These are phyloP conservation scores for Candida sithepensis DNA, from an alignment of 805 yeast genomes.

Conservation along the genomic window DNA sequence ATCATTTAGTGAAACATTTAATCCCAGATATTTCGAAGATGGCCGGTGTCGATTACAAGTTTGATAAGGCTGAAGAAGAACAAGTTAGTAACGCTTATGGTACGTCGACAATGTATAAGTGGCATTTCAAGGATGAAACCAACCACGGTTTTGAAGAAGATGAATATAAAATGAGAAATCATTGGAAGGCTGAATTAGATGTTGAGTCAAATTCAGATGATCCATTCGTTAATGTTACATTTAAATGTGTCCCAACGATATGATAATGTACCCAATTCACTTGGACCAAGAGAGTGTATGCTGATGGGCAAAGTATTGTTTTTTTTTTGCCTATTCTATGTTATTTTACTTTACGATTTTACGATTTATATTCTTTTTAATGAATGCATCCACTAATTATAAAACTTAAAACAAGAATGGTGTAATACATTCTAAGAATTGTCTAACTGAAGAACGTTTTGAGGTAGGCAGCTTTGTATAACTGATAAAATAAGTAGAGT, in stretches of 20 bases:
- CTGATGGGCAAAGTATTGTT: too few relatives aligned
- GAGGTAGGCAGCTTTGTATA: background rate
- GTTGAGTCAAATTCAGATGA: slow-evolving; percentile 64
- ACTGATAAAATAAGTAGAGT: too few relatives aligned
- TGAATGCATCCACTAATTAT: background rate
- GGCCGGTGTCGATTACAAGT: slow-evolving; percentile 46
- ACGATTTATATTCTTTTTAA: background rate
- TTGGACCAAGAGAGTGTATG: too few relatives aligned
- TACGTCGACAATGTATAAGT: slow-evolving; percentile 44
- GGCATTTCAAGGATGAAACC: slow-evolving; percentile 60
- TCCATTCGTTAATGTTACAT: slow-evolving; percentile 66
- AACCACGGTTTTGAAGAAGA: slow-evolving; percentile 51
- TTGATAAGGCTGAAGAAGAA: slow-evolving; percentile 45
- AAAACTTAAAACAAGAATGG: too few relatives aligned
- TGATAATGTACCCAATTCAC: background rate
- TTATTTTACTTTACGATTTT: background rate
- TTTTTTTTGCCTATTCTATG: background rate
- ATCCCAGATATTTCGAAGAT: slow-evolving; percentile 60
- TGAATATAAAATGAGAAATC: slow-evolving; percentile 46
- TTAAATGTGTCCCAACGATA: slow-evolving; percentile 30
- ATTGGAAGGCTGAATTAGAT: slow-evolving; percentile 61
- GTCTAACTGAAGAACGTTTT: background rate
- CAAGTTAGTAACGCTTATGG: slow-evolving; percentile 41
- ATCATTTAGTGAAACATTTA: slow-evolving; percentile 69
- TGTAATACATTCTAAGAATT: too few relatives aligned